Evolutionary conservation across 495 filamentous ascomycete genomes (phyloP).

Genomic region (Talaromyces borbonicus): DNA sequence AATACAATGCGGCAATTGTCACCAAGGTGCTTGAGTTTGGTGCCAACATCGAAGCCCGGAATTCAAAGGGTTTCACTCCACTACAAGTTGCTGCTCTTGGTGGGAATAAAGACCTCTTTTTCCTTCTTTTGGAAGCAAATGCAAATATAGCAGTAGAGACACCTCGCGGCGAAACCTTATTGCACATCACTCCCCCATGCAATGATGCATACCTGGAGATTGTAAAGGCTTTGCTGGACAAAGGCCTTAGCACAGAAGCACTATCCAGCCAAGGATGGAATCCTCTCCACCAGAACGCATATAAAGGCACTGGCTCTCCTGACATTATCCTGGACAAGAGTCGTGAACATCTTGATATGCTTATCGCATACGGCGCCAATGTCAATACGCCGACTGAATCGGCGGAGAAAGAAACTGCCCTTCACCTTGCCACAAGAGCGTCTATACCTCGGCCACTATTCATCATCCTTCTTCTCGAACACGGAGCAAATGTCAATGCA

Average conservation of each 20-base stretch:
- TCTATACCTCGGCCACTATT: conserved; percentile 11
- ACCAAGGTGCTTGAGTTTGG: conserved; percentile 18
- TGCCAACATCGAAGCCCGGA: conserved; percentile 26
- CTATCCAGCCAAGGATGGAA: conserved; percentile 17
- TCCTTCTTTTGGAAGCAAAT: conserved; percentile 16
- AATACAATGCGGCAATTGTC: conserved; percentile 9
- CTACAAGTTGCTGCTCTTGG: conserved; percentile 24
- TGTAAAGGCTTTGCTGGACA: conserved; percentile 13
- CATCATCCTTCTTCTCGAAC: conserved; percentile 20
- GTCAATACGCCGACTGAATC: conserved; percentile 15
- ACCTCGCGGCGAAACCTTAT: conserved; percentile 18
- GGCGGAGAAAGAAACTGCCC: conserved; percentile 15
- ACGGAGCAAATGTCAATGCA: conserved; percentile 22
- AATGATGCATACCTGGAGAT: conserved; percentile 21
- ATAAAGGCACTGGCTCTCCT: conserved; percentile 11
- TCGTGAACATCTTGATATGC: conserved; percentile 15
- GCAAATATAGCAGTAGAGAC: conserved; percentile 21
- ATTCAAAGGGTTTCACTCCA: conserved; percentile 20
- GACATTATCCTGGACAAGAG: conserved; percentile 15
- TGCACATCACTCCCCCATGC: conserved; percentile 20
- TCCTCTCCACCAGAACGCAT: conserved; percentile 21
- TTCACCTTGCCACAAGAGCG: conserved; percentile 19
- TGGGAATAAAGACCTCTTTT: conserved; percentile 22
- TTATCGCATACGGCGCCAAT: conserved; percentile 17
- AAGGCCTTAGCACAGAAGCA: conserved; percentile 12